Evolutionary conservation across 352 stramenopile genomes (phyloP).

Genomic region (Phytophthora capsici): DNA sequence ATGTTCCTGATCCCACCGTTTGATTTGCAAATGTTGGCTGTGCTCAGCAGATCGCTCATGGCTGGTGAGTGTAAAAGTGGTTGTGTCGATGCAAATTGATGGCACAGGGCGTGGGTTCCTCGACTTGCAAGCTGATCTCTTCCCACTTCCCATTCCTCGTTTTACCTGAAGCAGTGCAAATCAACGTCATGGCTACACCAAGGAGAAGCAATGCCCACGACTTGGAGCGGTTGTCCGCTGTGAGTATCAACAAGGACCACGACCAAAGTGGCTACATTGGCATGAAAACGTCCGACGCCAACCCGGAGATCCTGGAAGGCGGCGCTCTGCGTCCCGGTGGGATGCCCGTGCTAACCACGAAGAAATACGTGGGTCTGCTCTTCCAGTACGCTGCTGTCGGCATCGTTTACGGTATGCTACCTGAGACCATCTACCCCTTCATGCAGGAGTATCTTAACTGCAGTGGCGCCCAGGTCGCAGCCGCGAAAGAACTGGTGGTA

Average conservation of each 20-base stretch:
- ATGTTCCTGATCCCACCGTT: slow-evolving; percentile 1
- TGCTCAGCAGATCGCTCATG: slow-evolving; percentile 24
- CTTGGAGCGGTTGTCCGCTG: slow-evolving; percentile 40
- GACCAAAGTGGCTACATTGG: slow-evolving; percentile 31
- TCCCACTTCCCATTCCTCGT: slow-evolving; percentile 16
- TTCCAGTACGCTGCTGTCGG: slow-evolving; percentile 53
- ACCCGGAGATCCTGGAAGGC: slow-evolving; percentile 22
- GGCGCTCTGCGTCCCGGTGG: slow-evolving; percentile 40
- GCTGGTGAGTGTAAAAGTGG: background rate
- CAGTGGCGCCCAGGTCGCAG: slow-evolving; percentile 42
- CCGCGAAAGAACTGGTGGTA: slow-evolving; percentile 43
- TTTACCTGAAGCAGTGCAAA: slow-evolving; percentile 16
- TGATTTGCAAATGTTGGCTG: slow-evolving; percentile 25
- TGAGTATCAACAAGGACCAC: slow-evolving; percentile 35
- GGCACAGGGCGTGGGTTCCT: background rate
- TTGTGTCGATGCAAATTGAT: background rate
- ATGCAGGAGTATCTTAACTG: slow-evolving; percentile 51
- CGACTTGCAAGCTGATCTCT: slow-evolving; percentile 1
- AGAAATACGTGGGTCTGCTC: slow-evolving; percentile 46
- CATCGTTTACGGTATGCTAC: slow-evolving; percentile 46
- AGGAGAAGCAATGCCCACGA: slow-evolving; percentile 20
- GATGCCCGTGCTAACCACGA: slow-evolving; percentile 34
- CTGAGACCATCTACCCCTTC: slow-evolving; percentile 54
- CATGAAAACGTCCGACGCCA: slow-evolving; percentile 30
- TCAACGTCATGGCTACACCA: slow-evolving; percentile 17